Percentiles rank a stretch among this genome's conserved stretches.
These are phyloP conservation scores for Nitzschia sp. DNA, from an alignment of 108 stramenopile species.

Conservation along the genomic window DNA sequence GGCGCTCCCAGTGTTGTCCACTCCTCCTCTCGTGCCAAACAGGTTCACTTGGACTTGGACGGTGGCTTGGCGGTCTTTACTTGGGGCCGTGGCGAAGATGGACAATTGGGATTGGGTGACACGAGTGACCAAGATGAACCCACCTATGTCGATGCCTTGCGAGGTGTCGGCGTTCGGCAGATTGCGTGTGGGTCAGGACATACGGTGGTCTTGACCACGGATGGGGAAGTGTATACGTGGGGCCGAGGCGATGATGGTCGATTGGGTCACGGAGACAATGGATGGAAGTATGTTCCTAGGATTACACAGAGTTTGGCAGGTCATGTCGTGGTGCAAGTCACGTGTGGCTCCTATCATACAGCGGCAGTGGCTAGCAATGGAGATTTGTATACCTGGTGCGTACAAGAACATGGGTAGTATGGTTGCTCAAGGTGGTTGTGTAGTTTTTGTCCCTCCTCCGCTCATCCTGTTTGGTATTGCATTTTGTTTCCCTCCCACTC, in stretches of 20 bases:
- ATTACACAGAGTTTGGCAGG: slow-evolving; percentile 78
- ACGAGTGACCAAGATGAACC: slow-evolving; percentile 85
- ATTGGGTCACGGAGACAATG: slow-evolving; percentile 92
- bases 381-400: slow-evolving; percentile 81
- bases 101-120: slow-evolving; percentile 79
- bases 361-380: slow-evolving; percentile 90
- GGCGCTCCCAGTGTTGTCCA: not conserved
- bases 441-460: not conserved
- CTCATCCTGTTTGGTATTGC: not conserved
- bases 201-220: slow-evolving; percentile 88
- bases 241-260: slow-evolving; percentile 71
- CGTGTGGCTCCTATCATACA: slow-evolving; percentile 92
- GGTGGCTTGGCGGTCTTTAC: slow-evolving; percentile 71
- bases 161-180: slow-evolving; percentile 86
- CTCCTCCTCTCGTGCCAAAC: not conserved
- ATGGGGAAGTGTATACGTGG: slow-evolving; percentile 56
- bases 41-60: slow-evolving; percentile 19
- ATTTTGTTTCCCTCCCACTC: not conserved
- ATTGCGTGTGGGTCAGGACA: slow-evolving; percentile 94
- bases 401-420: too few species aligned
- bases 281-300: slow-evolving; percentile 95
- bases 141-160: slow-evolving; percentile 86
- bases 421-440: too few species aligned
- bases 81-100: slow-evolving; percentile 92
- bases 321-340: slow-evolving; percentile 81